Conservation (phyloP, 768 basidiomycete genomes). For the Tylopilus cervinicoccineus region DNA sequence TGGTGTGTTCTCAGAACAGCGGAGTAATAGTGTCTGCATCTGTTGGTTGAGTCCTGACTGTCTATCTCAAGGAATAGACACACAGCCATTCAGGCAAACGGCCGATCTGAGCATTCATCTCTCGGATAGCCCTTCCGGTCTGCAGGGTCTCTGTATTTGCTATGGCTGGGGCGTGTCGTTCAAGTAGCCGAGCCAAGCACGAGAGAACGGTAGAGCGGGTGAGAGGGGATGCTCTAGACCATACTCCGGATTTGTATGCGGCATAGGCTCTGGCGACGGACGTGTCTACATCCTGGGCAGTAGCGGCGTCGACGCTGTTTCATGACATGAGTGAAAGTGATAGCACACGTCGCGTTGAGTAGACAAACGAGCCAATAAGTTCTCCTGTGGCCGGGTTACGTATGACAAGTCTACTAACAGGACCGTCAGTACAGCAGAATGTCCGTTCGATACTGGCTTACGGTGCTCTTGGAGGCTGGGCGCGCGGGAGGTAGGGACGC, state of each 20-base stretch:
- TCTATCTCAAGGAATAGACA: slow-evolving; percentile 24
- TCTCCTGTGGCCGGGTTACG: slow-evolving; percentile 68
- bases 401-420: slow-evolving; percentile 45
- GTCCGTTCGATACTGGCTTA: background rate
- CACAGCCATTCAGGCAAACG: slow-evolving; percentile 87
- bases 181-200: slow-evolving; percentile 59
- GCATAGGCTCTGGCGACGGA: slow-evolving; percentile 54
- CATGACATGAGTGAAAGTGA: background rate
- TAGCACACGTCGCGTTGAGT: slow-evolving; percentile 44
- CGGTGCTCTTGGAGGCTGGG: slow-evolving; percentile 6
- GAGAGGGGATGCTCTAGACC: slow-evolving; percentile 60
- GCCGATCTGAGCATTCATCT: slow-evolving; percentile 76
- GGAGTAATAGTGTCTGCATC: slow-evolving; percentile 67
- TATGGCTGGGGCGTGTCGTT: slow-evolving; percentile 52
- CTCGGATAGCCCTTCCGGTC: slow-evolving; percentile 77
- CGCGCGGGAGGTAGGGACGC: slow-evolving; percentile 7
- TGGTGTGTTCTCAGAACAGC: slow-evolving; percentile 70
- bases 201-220: slow-evolving; percentile 64
- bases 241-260: slow-evolving; percentile 61
- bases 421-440: background rate
- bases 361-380: slow-evolving; percentile 51
- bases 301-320: slow-evolving; percentile 52
- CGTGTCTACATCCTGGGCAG: slow-evolving; percentile 45
- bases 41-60: slow-evolving; percentile 1
- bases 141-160: slow-evolving; percentile 68